A percentile compares a stretch with the other conserved stretches of the same genome.
Conservation (phyloP, 2,329 filamentous ascomycete genomes). For the Apiospora marii region DNA sequence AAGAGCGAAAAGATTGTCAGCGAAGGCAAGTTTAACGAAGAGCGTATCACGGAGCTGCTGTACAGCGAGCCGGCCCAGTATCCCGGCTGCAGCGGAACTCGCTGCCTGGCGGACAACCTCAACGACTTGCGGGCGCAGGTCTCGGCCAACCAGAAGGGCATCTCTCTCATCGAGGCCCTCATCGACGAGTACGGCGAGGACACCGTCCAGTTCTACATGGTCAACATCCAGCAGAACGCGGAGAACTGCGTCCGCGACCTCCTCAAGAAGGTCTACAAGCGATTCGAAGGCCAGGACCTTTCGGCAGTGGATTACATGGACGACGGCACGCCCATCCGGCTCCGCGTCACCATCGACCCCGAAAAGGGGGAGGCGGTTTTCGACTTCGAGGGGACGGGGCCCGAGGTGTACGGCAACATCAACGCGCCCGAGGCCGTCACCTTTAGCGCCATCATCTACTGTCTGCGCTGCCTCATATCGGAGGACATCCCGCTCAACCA, state of each 20-base stretch:
- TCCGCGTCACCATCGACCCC: conserved; percentile 75
- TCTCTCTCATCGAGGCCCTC: conserved; percentile 73
- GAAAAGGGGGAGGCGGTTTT: conserved; percentile 77
- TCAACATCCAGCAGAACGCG: conserved; percentile 76
- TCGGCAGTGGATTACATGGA: conserved; percentile 80
- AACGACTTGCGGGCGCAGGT: conserved; percentile 84
- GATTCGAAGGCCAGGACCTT: conserved; percentile 73
- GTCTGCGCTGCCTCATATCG: conserved; percentile 75
- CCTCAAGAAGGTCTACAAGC: conserved; percentile 70
- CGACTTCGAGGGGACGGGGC: conserved; percentile 77
- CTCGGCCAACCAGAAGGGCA: conserved; percentile 80
- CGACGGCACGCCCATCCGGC: conserved; percentile 75
- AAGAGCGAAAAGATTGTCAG: conserved; percentile 73
- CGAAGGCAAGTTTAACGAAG: conserved; percentile 77
- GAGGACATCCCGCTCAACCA: conserved; percentile 82
- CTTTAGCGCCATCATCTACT: conserved; percentile 82
- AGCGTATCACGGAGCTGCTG: conserved; percentile 72
- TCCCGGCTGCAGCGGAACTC: conserved; percentile 75
- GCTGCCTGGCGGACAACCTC: conserved; percentile 78
- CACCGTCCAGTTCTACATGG: conserved; percentile 82
- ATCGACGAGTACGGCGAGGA: conserved; percentile 78
- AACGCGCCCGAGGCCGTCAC: conserved; percentile 81
- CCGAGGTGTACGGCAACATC: conserved; percentile 77
- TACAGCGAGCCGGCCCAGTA: conserved; percentile 75
- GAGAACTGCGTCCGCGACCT: conserved; percentile 74